Evolutionary conservation across 495 filamentous ascomycete species (phyloP).

Genomic region (Delitschia confertaspora): DNA sequence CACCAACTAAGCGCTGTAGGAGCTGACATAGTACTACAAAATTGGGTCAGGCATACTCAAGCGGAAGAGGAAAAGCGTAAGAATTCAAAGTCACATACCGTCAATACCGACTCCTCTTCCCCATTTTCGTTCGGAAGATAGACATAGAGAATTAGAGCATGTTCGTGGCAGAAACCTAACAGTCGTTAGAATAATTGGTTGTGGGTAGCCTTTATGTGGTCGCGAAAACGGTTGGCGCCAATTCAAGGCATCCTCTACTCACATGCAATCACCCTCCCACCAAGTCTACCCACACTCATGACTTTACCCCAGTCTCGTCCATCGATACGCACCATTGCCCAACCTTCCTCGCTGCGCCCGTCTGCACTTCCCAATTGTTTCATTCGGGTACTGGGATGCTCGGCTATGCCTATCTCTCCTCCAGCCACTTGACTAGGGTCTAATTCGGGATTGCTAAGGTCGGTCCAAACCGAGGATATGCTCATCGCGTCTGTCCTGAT

Average conservation of each 20-base stretch:
- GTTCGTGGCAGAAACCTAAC: conserved; percentile 58
- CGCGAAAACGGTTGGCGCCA: conserved; percentile 11
- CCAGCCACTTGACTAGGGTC: conserved; percentile 61
- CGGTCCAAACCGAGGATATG: conserved; percentile 74
- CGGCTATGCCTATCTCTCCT: conserved; percentile 51
- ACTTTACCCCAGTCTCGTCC: conserved; percentile 86
- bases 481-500: conserved; percentile 70
- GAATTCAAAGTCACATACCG: conserved; percentile 24
- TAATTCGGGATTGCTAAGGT: conserved; percentile 72
- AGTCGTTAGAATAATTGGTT: conserved; percentile 8
- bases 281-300: conserved; percentile 76
- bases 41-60: conserved; percentile 8
- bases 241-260: conserved; percentile 22
- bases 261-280: conserved; percentile 87
- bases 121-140: conserved; percentile 44
- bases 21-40: conserved; percentile 34
- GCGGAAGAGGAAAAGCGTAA: not conserved
- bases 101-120: conserved; percentile 34
- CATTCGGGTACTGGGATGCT: conserved; percentile 68
- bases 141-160: conserved; percentile 84
- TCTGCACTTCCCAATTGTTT: conserved; percentile 39
- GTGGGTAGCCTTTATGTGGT: not conserved
- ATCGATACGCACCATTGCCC: conserved; percentile 82
- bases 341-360: conserved; percentile 55
- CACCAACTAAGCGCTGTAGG: conserved; percentile 31